Base-by-base conservation (phyloP, 2,329 filamentous ascomycete genomes). In the Colletotrichum higginsianum region DNA sequence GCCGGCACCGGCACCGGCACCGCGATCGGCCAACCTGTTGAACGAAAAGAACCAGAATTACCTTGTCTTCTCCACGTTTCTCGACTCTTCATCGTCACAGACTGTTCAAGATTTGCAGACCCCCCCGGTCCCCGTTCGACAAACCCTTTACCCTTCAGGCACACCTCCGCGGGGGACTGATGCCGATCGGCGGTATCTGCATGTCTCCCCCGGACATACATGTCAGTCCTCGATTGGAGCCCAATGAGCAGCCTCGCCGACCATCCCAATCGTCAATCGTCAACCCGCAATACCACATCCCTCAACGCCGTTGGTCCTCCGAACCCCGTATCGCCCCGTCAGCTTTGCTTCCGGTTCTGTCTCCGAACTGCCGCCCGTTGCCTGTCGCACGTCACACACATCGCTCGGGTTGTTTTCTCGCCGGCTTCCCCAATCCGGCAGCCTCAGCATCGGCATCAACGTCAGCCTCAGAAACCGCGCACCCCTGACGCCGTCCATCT, bases 231-330 rank as follows among this genome's bases (percentile, higher is more conserved):
- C 61, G 16, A 30, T 38, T 26, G 40, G 52, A 60, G 61, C 46
- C 61, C 67, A 70, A 70, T 66, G 23, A 66, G 46, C 67, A 49
- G 61, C 66, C 53, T 69, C 46, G 11, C 46, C 46, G 30, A 30
- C 30, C 30, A 30, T 58, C 49, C 30, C 50, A 49, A 57, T 50
- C 66, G 62, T 68, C 66, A 30, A 30, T 26, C 26, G 26, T 26
- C 26, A 47, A 47, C 7, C 46, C 18, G 9, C n/a, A 8, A 61
- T 52, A 52, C 60, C 18, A 46, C 66, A 26, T 26, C 30, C 30
- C 65, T 60, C 66, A 61, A 66, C 66, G 21, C 11, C 53, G 38
- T 55, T 38, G 46, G 53, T 52, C 61, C 47, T 65, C 52, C 53
- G 30, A 30, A 35, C 60, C 53, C 50, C 42, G 35, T 42, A 40